phyloP scores from a whole-genome alignment of 1,139 yeast species.

The Pichia sp. region DNA sequence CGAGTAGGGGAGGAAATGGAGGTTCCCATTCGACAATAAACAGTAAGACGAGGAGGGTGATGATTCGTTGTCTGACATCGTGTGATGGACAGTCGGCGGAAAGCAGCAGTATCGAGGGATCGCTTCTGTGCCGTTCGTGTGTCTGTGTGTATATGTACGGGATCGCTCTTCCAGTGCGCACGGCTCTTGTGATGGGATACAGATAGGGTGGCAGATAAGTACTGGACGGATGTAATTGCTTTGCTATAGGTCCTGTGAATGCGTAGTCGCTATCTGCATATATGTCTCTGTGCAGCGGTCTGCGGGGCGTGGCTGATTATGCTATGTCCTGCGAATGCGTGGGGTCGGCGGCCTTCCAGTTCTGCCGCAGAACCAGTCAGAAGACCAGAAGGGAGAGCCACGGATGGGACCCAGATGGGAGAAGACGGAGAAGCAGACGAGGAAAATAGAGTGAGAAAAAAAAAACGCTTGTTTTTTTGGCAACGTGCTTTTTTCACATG shows the following conservation, averaged over 20 bases:
- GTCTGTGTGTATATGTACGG: not conserved
- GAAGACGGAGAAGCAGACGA: not conserved
- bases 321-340: no score
- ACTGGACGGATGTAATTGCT: not conserved
- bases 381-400: not conserved
- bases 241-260: not conserved
- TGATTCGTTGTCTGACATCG: conserved; percentile 10
- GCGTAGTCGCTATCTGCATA: not conserved
- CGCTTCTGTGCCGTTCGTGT: not conserved
- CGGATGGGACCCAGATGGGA: not conserved
- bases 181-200: not conserved
- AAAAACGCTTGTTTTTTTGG: not conserved
- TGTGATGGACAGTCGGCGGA: not conserved
- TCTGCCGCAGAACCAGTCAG: not conserved
- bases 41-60: conserved; percentile 24
- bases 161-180: not conserved
- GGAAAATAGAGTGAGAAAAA: not conserved
- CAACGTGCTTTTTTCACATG: not conserved
- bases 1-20: conserved; percentile 29
- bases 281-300: not conserved
- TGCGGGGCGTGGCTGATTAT: no score
- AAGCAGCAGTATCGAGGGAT: not conserved
- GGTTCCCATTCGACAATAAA: conserved; percentile 29
- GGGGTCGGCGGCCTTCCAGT: no score
- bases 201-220: not conserved